Evolutionary conservation across 23 red algal species (phyloP), one percentile per base, ranked within the genome.

Genomic region (Cyanidium caldarium): DNA sequence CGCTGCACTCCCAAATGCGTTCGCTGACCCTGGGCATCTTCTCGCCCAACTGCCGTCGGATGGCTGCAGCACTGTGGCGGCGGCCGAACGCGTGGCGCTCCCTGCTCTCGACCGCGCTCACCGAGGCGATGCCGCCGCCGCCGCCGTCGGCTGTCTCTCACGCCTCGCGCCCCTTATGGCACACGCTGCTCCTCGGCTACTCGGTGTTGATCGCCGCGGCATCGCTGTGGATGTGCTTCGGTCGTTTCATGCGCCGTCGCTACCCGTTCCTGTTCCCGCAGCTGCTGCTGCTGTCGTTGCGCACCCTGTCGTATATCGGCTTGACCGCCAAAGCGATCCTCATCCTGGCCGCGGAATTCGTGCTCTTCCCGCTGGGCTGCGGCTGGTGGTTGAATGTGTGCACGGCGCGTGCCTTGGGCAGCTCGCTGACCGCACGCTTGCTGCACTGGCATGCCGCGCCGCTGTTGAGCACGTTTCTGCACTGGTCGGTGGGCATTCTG

Each of bases 401-500:
- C 68, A 85, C 77, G 2, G 31, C 80, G 25, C 68, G 72, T 16
- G 45, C 84, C 20, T 70, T 81, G 43, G 77, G 73, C 1, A 58
- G 45, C 25, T 57, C 38, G 17, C 39, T 73, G 3, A 68, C 68
- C 46, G 77, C 72, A 23, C 72, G 82, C 35, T 16, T 85, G 1
- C 34, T 45, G 1, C 84, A 68, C 35, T 82, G 69, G 21, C 75
- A 46, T 29, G 46, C 69, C 3, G 72, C 72, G n/a, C 77, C 80
- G 2, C 69, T 67, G 69, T 67, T 66, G 65, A 83, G 67, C 31
- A 77, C 75, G 10, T 42, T 77, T 2, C 44, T 74, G 0, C 92
- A 98, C 65, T 98, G 92, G 92, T 36, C 87, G 10, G 21, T 88
- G 16, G 92, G 92, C 14, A 86, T 98, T 14, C 56, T 98, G 12